A percentile compares a stretch with the other conserved stretches of the same genome.
phyloP scores from a whole-genome alignment of 768 basidiomycete species.

The Daedaleopsis nitida region DNA sequence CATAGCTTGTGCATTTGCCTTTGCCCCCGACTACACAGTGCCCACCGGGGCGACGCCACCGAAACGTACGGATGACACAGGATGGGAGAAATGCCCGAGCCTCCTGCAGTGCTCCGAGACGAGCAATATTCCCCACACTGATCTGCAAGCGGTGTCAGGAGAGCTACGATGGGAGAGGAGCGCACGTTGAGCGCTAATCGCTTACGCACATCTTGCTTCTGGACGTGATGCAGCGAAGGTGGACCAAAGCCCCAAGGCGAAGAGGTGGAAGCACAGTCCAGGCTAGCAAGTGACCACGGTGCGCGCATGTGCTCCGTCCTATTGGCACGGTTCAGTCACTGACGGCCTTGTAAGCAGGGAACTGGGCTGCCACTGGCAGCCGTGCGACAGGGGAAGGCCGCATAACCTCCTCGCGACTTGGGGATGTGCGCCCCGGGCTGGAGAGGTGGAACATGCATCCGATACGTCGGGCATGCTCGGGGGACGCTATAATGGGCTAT shows the following conservation, averaged over 20 bases:
- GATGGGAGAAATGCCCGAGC: background rate
- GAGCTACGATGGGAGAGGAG: too few species aligned
- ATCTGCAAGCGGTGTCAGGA: too few species aligned
- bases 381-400: background rate
- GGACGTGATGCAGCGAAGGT: too few species aligned
- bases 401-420: background rate
- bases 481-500: background rate
- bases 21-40: background rate
- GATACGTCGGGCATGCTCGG: background rate
- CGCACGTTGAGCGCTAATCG: too few species aligned
- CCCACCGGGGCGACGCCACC: background rate
- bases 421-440: background rate
- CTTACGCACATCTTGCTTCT: too few species aligned
- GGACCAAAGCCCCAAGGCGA: too few species aligned
- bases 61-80: background rate
- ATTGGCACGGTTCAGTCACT: background rate
- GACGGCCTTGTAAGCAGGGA: background rate
- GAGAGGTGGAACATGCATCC: background rate
- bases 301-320: background rate
- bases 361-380: background rate
- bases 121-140: background rate
- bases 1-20: background rate
- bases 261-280: background rate
- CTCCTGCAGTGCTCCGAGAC: background rate
- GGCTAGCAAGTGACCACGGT: background rate